Percentiles rank a stretch among this genome's conserved stretches.
These are phyloP conservation scores for Talaromyces sp. DNA, from an alignment of 2,329 filamentous ascomycete genomes.

Conservation along the genomic window DNA sequence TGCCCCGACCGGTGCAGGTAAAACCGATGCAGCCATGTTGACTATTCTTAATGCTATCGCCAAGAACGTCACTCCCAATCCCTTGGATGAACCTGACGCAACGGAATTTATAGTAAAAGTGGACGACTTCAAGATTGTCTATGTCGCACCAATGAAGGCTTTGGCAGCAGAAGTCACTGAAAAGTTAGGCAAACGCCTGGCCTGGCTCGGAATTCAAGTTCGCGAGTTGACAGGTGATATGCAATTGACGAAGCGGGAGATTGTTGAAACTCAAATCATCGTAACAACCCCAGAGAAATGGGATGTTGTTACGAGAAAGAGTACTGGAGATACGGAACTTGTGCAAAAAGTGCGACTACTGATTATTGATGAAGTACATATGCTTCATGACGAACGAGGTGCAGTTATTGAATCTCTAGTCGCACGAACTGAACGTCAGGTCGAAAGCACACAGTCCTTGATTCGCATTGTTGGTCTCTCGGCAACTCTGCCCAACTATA, in stretches of 20 bases:
- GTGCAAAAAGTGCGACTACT: slow-evolving; percentile 95
- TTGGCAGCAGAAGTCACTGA: slow-evolving; percentile 93
- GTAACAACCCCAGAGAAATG: slow-evolving; percentile 99
- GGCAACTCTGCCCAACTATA: slow-evolving; percentile 91
- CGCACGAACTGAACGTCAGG: slow-evolving; percentile 88
- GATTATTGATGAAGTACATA: slow-evolving; percentile 98
- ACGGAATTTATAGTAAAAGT: slow-evolving; percentile 77
- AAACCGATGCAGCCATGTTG: slow-evolving; percentile 97
- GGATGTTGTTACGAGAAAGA: slow-evolving; percentile 97
- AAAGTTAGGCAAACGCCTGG: slow-evolving; percentile 84
- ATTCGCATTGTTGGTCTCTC: slow-evolving; percentile 96
- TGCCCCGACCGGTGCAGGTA: slow-evolving; percentile 95
- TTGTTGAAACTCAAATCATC: slow-evolving; percentile 93
- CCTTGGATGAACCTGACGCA: slow-evolving; percentile 67
- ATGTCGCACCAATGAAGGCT: slow-evolving; percentile 98
- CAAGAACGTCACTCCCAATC: slow-evolving; percentile 78
- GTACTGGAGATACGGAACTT: slow-evolving; percentile 92
- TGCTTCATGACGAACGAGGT: slow-evolving; percentile 97
- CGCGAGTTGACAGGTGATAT: slow-evolving; percentile 97
- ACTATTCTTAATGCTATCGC: slow-evolving; percentile 87
- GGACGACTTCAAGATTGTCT: slow-evolving; percentile 96
- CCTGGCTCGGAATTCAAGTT: slow-evolving; percentile 89
- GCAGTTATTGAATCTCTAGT: slow-evolving; percentile 95
- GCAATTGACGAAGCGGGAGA: slow-evolving; percentile 96
- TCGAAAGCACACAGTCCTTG: slow-evolving; percentile 95